Evolutionary conservation across 805 yeast species (phyloP).

Genomic region (Zygosaccharomyces siamensis): DNA sequence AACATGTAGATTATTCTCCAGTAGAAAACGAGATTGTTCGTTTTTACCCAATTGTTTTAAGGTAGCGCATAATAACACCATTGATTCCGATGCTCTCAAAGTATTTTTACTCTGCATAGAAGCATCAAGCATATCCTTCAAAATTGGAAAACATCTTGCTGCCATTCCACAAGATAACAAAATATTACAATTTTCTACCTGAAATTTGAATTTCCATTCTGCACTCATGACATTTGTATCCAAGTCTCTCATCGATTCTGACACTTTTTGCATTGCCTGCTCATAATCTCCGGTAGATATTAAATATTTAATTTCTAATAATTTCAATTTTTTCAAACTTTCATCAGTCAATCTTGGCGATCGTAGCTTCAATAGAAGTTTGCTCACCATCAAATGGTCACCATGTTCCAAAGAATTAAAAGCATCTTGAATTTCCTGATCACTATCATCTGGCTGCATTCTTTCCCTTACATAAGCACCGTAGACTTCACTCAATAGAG

Average conservation of each 20-base stretch:
- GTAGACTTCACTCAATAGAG: conserved; percentile 17
- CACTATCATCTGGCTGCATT: not conserved
- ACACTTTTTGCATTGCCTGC: conserved; percentile 26
- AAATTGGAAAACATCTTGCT: conserved; percentile 45
- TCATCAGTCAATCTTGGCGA: conserved; percentile 32
- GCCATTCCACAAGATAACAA: conserved; percentile 42
- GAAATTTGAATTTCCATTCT: conserved; percentile 28
- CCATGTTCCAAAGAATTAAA: conserved; percentile 2
- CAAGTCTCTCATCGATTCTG: conserved; percentile 17
- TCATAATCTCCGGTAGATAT: conserved; percentile 31
- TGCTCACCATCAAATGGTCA: conserved; percentile 40
- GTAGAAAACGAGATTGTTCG: conserved; percentile 33
- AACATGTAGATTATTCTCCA: conserved; percentile 8
- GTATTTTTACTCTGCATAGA: conserved; percentile 46
- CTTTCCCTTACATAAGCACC: not conserved
- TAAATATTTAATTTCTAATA: conserved; percentile 38
- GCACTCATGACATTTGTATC: conserved; percentile 25
- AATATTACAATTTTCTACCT: conserved; percentile 23
- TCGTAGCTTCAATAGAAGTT: conserved; percentile 37
- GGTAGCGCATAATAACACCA: conserved; percentile 43
- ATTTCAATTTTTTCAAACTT: conserved; percentile 40
- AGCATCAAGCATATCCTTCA: conserved; percentile 46
- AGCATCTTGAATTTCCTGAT: conserved; percentile 12
- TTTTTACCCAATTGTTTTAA: conserved; percentile 40
- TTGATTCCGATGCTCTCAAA: conserved; percentile 43